Evolutionary conservation across 306 rosid genomes (phyloP).

Genomic region (Rosa lucieae): DNA sequence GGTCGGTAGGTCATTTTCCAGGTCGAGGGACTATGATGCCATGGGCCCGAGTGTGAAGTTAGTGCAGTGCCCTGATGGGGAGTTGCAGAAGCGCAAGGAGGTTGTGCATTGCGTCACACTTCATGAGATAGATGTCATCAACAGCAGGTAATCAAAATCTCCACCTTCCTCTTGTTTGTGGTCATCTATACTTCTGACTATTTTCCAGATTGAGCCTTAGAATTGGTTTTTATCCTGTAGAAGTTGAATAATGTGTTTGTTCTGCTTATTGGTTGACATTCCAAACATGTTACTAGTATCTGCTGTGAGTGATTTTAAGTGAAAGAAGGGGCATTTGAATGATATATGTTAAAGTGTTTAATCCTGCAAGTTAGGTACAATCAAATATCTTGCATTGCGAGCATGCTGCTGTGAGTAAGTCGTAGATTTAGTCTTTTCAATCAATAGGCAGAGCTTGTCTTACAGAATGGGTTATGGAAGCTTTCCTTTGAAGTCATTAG

Average conservation of each 20-base stretch:
- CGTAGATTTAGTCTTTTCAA: neutral
- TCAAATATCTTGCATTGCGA: neutral
- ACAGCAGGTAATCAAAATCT: constrained; percentile 67
- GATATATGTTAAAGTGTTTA: neutral
- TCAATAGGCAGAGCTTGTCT: neutral
- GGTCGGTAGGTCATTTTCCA: constrained; percentile 87
- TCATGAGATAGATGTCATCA: constrained; percentile 97
- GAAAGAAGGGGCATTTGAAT: neutral
- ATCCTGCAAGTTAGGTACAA: neutral
- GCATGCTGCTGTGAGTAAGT: neutral
- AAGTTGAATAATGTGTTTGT: neutral
- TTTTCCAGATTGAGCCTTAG: neutral
- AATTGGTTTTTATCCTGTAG: neutral
- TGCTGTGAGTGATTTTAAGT: neutral
- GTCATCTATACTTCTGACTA: neutral
- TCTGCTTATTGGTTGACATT: neutral
- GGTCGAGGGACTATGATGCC: constrained; percentile 96
- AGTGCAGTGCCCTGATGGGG: constrained; percentile 97
- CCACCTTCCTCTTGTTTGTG: neutral
- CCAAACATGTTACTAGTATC: neutral
- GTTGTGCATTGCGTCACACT: constrained; percentile 96
- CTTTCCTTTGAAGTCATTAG: neutral
- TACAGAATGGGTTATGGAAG: neutral
- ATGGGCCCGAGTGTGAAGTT: constrained; percentile 90
- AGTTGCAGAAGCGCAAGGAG: constrained; percentile 98